These are phyloP conservation scores for Trichaptum fuscoviolaceum DNA, from an alignment of 768 basidiomycete species.

Conservation along the genomic window DNA sequence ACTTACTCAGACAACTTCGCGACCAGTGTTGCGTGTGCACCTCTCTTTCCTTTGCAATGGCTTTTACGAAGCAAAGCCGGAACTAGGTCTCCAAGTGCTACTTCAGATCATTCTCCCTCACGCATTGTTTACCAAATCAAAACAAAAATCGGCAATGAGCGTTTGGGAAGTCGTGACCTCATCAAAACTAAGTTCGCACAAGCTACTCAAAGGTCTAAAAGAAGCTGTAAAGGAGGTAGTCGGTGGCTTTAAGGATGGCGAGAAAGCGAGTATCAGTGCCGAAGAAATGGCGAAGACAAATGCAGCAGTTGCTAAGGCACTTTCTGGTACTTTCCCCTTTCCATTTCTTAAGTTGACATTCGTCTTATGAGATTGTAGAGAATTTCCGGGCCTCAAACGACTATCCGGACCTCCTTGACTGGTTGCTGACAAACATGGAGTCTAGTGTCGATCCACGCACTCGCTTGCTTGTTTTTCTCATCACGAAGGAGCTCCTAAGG, in stretches of 20 bases:
- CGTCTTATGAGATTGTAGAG: constrained; percentile 32
- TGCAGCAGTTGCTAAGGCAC: constrained; percentile 4
- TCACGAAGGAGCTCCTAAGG: constrained; percentile 55
- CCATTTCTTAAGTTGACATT: not conserved
- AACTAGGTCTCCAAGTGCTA: constrained; percentile 38
- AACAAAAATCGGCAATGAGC: constrained; percentile 57
- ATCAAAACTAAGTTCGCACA: constrained; percentile 6
- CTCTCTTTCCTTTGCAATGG: constrained; percentile 48
- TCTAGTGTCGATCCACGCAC: constrained; percentile 44
- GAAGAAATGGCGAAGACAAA: constrained; percentile 25
- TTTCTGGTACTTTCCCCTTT: constrained; percentile 39
- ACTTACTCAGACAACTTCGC: constrained; percentile 33
- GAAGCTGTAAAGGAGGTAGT: constrained; percentile 14
- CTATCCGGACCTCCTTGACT: constrained; percentile 36
- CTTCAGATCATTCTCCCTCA: constrained; percentile 60
- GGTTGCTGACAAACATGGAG: constrained; percentile 45
- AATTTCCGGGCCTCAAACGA: constrained; percentile 56
- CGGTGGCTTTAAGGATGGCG: constrained; percentile 21
- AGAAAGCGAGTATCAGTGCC: constrained; percentile 23
- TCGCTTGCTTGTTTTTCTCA: constrained; percentile 53
- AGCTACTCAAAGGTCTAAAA: constrained; percentile 28
- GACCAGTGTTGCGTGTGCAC: constrained; percentile 49
- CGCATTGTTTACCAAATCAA: constrained; percentile 67
- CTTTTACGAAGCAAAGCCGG: constrained; percentile 31
- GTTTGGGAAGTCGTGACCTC: constrained; percentile 62